Evolutionary conservation across 306 rosid genomes (phyloP).

Genomic region (Vigna hirtella): DNA sequence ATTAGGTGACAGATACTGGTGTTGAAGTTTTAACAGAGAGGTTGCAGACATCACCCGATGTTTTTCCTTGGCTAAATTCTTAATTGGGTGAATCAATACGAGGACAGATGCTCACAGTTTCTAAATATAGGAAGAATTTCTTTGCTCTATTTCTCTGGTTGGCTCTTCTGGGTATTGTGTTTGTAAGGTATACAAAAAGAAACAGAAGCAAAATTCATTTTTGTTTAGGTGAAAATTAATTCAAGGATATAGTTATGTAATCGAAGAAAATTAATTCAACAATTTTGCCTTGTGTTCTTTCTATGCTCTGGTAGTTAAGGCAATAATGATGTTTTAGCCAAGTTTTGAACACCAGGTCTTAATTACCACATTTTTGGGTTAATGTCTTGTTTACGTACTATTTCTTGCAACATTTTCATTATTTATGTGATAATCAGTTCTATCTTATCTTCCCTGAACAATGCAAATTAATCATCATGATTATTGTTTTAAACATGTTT

Average conservation of each 20-base stretch:
- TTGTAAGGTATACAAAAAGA: slow-evolving; percentile 25
- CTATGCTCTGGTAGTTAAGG: not conserved
- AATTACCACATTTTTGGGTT: not conserved
- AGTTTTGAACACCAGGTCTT: not conserved
- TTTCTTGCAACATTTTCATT: too few relatives aligned
- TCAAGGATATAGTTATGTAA: slow-evolving; percentile 4
- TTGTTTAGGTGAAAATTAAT: slow-evolving; percentile 1
- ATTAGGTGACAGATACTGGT: slow-evolving; percentile 90
- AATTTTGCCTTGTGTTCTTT: not conserved
- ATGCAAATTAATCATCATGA: too few relatives aligned
- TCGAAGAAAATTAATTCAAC: not conserved
- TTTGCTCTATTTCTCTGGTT: slow-evolving; percentile 16
- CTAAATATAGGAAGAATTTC: slow-evolving; percentile 20
- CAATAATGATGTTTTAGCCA: not conserved
- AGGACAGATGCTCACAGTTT: not conserved
- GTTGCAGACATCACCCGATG: slow-evolving; percentile 79
- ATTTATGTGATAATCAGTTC: too few relatives aligned
- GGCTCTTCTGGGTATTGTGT: slow-evolving; percentile 33
- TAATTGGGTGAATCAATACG: slow-evolving; percentile 30
- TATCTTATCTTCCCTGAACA: too few relatives aligned
- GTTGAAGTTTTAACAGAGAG: slow-evolving; percentile 91
- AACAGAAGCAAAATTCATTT: not conserved
- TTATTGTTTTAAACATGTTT: too few relatives aligned
- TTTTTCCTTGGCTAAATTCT: slow-evolving; percentile 78
- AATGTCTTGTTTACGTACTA: too few relatives aligned